Base-by-base conservation (phyloP, 768 basidiomycete genomes). In the Serpula lacrymans region DNA sequence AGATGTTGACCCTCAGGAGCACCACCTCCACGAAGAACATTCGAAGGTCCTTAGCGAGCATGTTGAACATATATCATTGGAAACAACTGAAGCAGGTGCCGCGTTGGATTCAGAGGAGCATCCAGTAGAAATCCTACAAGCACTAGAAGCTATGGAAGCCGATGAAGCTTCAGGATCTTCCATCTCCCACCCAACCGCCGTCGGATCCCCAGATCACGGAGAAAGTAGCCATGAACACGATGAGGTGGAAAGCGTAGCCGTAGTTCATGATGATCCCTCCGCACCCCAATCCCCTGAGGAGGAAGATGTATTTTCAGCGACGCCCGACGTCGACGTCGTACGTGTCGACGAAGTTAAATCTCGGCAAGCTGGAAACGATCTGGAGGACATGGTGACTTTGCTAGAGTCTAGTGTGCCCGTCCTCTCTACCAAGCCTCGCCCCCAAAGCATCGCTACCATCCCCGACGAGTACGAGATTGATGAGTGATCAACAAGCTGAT, bases 301-400 rank as follows among this genome's bases (percentile, higher is more conserved):
- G 27, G 26, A 14, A 16, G 26, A n/a, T 14, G 28, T 24, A 22
- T 31, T 24, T 26, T 45, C 50, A 16, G 51, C 42, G 23, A 27
- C 49, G 2, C 42, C 34, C 22, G 35, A 42, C 27, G 41, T n/a
- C 8, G 35, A n/a, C 5, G 52, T 48, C 29, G 39, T 48, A 32
- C 49, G 46, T 18, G 34, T 48, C 37, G 52, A 53, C 34, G 50
- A 51, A 17, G 46, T 52, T 10, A 57, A 47, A 14, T 48, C 35
- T 16, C 48, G 31, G 17, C 33, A n/a, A n/a, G n/a, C 51, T 11
- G 69, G 57, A 12, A 57, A 65, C 39, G 77, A 82, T 22, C 65
- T 82, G 22, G 84, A 79, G 57, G 76, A 77, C 41, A 78, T 86
- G 38, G 77, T 88, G 45, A 78, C 72, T 50, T 68, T 85, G 49